Percentiles rank a stretch among this genome's conserved stretches.
Evolutionary conservation across 345 rosid genomes (phyloP).

Genomic region (Turnera subulata): DNA sequence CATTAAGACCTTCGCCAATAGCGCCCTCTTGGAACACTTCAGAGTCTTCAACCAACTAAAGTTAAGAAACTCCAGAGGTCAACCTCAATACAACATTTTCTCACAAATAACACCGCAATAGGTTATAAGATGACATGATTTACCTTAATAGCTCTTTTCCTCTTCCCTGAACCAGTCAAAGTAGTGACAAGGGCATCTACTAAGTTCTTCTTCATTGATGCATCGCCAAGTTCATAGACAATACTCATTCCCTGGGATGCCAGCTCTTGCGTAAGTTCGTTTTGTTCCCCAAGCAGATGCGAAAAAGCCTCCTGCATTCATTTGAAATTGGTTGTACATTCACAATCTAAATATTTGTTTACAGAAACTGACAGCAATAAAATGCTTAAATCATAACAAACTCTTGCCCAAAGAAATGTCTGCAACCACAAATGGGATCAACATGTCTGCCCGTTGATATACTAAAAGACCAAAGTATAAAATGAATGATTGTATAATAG

Average conservation of each 20-base stretch:
- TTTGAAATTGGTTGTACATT: conserved; percentile 8
- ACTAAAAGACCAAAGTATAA: no score
- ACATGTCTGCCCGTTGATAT: no score
- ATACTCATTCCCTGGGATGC: conserved; percentile 99
- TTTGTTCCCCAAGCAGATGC: conserved; percentile 82
- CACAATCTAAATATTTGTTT: not conserved
- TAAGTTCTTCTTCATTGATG: conserved; percentile 74
- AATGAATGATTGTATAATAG: no score
- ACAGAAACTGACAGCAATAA: not conserved
- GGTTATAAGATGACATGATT: conserved; percentile 12
- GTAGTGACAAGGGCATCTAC: conserved; percentile 85
- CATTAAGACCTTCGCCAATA: conserved; percentile 76
- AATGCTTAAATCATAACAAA: conserved; percentile 5
- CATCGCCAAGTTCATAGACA: conserved; percentile 90
- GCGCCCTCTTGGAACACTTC: conserved; percentile 94
- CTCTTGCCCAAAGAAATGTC: no score
- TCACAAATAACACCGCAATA: conserved; percentile 13
- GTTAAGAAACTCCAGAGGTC: conserved; percentile 17
- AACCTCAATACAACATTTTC: conserved; percentile 9
- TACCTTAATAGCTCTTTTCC: conserved; percentile 96
- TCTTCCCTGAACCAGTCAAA: conserved; percentile 90
- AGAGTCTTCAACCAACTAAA: conserved; percentile 78
- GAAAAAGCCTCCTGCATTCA: conserved; percentile 88
- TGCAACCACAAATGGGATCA: no score
- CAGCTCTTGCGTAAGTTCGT: conserved; percentile 93